Evolutionary conservation across 73 alveolate genomes (phyloP), one percentile per base, ranked within the genome.

Genomic region (Stentor roeselii): DNA sequence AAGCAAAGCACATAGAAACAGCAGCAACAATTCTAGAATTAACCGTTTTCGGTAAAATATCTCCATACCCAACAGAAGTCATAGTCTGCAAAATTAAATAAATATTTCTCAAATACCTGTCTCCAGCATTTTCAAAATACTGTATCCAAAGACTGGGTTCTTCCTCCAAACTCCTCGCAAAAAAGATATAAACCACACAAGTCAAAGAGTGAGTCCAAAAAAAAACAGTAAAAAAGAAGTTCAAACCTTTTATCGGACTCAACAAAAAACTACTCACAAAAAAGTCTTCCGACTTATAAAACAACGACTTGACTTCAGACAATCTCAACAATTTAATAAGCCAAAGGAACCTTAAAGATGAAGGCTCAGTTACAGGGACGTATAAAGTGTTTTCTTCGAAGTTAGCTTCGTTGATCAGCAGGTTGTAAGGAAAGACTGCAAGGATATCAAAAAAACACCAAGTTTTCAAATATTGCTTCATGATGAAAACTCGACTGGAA

Each of bases 21-120:
- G 86, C 60, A 11, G 92, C 86, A 36, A 87, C 60, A 41, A 92
- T 83, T 40, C 90, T 36, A 86, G 92, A 96, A 31, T 75, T 59
- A 6, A 87, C 86, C 40, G 93, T 90, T 82, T 84, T 59, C n/a
- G 97, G 96, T 34, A 89, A 86, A 3, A 94, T 89, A 82, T 94
- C 97, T 11, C 98, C 98, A 83, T 94, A 94, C 14, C 98, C 98
- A 3, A 94, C 98, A 3, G 98, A 91, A 32, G 96, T 92, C 98
- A 94, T 94, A 3, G 98, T 94, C 34, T 92, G 89, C 32, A 93
- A 90, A 2, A 97, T 96, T 93, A 92, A 92, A 82, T 94, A 92
- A 39, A 94, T 86, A 36, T 95, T 85, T 6, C 86, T 59, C 37
- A 92, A 74, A 74, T 94, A 94, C 60, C 14, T 21, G 1, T 67